These are phyloP conservation scores for Steccherinum ochraceum DNA, from an alignment of 768 basidiomycete genomes.

Conservation along the genomic window DNA sequence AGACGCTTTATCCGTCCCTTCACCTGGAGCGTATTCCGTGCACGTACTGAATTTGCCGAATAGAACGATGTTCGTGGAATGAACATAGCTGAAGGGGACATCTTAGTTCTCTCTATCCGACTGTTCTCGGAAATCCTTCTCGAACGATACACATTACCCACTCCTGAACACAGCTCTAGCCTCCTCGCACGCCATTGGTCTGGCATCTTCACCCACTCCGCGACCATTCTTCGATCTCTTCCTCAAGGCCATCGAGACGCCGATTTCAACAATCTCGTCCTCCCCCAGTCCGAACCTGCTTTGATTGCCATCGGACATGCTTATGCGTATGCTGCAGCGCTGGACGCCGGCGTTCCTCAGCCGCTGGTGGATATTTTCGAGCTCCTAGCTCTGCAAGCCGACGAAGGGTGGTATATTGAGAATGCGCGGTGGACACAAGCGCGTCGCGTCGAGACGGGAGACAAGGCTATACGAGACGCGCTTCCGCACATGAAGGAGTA, in stretches of 20 bases:
- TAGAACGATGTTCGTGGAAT: slow-evolving; percentile 20
- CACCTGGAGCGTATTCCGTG: too few species aligned
- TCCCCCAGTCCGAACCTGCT: slow-evolving; percentile 47
- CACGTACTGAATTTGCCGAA: too few species aligned
- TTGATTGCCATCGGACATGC: slow-evolving; percentile 62
- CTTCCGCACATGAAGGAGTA: slow-evolving; percentile 13
- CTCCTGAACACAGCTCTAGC: slow-evolving; percentile 33
- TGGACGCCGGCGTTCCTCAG: slow-evolving; percentile 35
- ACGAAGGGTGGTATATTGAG: slow-evolving; percentile 57
- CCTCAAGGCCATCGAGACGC: slow-evolving; percentile 40
- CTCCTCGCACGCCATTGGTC: slow-evolving; percentile 41
- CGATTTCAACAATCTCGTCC: slow-evolving; percentile 41
- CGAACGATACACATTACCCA: slow-evolving; percentile 41
- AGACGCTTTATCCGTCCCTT: too few species aligned
- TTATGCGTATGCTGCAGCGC: slow-evolving; percentile 51
- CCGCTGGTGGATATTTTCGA: slow-evolving; percentile 53
- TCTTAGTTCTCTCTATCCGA: slow-evolving; percentile 42
- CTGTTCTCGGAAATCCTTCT: slow-evolving; percentile 48
- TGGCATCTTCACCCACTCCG: slow-evolving; percentile 26
- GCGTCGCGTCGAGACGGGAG: slow-evolving; percentile 27
- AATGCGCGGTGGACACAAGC: slow-evolving; percentile 38
- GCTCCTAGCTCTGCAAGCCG: slow-evolving; percentile 41
- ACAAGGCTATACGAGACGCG: slow-evolving; percentile 8
- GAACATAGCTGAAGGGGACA: slow-evolving; percentile 45
- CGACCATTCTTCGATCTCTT: background rate